Evolutionary conservation across 2,329 filamentous ascomycete genomes (phyloP), one percentile per base, ranked within the genome.

Genomic region (Teratosphaeria zuluensis): DNA sequence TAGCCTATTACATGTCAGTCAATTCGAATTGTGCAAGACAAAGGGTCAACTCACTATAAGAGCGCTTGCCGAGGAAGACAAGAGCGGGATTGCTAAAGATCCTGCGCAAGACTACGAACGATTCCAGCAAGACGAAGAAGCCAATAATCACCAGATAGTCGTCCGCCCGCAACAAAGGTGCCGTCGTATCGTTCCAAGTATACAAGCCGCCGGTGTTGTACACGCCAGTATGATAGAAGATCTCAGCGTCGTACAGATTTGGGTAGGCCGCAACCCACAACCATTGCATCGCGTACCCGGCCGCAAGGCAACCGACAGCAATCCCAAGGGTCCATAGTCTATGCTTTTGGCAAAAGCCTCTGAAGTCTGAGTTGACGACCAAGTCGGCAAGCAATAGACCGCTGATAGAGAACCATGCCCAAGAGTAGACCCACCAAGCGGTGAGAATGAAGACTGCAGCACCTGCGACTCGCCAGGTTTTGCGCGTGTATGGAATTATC

Each of bases 381-480:
- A 72, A 67, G 57, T 78, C 77, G 5, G 74, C 71, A 30, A 78
- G 63, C 6, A 66, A 67, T 0, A 78, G 69, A 4, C 74, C 75
- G 1, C 74, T 73, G 48, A 78, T 70, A 16, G 74, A 73, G 61
- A 75, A 78, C 76, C 75, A 78, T 0, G 76, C 76, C 74, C 76
- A 78, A 9, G 70, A 74, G 62, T 78, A 74, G 5, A 77, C 74
- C 77, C 77, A 78, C 69, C 74, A 79, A 1, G 76, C 76, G 3
- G 74, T 73, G 32, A 74, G 51, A 57, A 78, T 71, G 66, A 78
- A 77, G 24, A 67, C 59, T n/a, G 72, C 54, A 30, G 73, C 64
- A 2, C 70, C 73, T 55, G 73, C 70, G 3, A 77, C 63, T 11
- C 74, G 72, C 75, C 75, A 77, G 5, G 66, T 68, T 8, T 64